A percentile compares a stretch with the other conserved stretches of the same genome.
Conservation (phyloP, 2,329 filamentous ascomycete species). For the Aspergillus caelatus region DNA sequence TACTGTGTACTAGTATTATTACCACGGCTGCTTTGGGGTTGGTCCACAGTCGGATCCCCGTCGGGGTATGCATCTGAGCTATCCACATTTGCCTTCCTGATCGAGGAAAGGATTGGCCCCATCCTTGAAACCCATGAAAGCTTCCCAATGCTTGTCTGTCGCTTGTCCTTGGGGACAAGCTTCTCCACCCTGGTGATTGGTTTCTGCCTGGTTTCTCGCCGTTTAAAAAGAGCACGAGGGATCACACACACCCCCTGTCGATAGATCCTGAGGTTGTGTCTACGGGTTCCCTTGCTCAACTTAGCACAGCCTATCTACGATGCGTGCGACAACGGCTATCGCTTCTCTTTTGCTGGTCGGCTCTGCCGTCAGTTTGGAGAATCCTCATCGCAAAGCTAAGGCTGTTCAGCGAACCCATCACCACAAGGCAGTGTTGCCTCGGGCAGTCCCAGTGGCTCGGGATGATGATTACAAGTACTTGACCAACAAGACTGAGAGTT, state of each 20-base stretch:
- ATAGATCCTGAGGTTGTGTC: background rate
- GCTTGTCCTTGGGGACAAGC: background rate
- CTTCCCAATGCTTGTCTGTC: background rate
- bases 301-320: background rate
- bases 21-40: background rate
- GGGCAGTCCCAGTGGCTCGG: background rate
- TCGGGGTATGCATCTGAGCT: background rate
- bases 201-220: background rate
- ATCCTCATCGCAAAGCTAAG: slow-evolving; percentile 25
- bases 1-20: background rate
- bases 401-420: slow-evolving; percentile 5
- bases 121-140: background rate
- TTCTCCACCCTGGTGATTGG: background rate
- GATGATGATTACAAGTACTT: slow-evolving; percentile 3
- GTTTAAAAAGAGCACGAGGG: background rate
- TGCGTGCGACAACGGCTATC: slow-evolving; percentile 10
- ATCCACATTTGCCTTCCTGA: background rate
- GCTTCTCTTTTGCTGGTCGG: slow-evolving; percentile 11
- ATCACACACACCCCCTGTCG: background rate
- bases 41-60: background rate
- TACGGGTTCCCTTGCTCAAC: background rate
- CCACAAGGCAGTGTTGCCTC: background rate
- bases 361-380: slow-evolving; percentile 20
- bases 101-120: background rate
- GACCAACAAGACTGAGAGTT: slow-evolving; percentile 12